These are phyloP conservation scores for Leucocoprinus sp. DNA, from an alignment of 768 basidiomycete species.

Conservation along the genomic window DNA sequence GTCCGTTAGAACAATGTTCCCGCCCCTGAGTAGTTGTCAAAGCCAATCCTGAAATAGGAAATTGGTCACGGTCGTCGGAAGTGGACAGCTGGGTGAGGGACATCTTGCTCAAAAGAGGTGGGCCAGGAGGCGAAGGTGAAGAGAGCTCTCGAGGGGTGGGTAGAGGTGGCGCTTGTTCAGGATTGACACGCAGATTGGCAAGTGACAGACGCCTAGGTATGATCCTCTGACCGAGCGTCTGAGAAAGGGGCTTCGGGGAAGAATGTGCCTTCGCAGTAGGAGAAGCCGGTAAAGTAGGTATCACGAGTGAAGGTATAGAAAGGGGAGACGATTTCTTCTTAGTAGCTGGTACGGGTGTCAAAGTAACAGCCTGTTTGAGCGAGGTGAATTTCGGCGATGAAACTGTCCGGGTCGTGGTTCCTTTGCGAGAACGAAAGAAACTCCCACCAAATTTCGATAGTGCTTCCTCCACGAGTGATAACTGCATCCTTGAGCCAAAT, in stretches of 20 bases:
- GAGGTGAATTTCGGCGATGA: neutral
- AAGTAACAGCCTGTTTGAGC: slow-evolving; percentile 5
- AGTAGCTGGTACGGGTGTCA: neutral
- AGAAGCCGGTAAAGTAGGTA: slow-evolving; percentile 6
- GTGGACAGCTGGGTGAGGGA: slow-evolving; percentile 12
- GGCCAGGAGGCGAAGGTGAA: slow-evolving; percentile 9
- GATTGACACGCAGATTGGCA: neutral
- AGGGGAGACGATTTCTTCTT: slow-evolving; percentile 16
- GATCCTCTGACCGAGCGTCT: neutral
- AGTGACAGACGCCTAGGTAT: neutral
- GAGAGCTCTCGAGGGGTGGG: slow-evolving; percentile 1
- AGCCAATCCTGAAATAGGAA: neutral
- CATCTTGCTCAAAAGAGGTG: slow-evolving; percentile 7
- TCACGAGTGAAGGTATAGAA: slow-evolving; percentile 8
- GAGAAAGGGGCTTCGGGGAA: slow-evolving; percentile 5
- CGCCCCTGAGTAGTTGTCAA: neutral
- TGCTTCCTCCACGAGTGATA: slow-evolving; percentile 38
- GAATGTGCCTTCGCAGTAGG: neutral
- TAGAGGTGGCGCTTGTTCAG: slow-evolving; percentile 3
- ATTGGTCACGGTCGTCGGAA: neutral
- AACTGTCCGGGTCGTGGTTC: neutral
- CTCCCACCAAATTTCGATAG: slow-evolving; percentile 31
- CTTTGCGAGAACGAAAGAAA: slow-evolving; percentile 15
- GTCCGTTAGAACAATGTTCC: neutral
- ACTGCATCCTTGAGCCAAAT: slow-evolving; percentile 45